Conservation (phyloP, 352 stramenopile species). For the Globisporangium echinulatum region DNA sequence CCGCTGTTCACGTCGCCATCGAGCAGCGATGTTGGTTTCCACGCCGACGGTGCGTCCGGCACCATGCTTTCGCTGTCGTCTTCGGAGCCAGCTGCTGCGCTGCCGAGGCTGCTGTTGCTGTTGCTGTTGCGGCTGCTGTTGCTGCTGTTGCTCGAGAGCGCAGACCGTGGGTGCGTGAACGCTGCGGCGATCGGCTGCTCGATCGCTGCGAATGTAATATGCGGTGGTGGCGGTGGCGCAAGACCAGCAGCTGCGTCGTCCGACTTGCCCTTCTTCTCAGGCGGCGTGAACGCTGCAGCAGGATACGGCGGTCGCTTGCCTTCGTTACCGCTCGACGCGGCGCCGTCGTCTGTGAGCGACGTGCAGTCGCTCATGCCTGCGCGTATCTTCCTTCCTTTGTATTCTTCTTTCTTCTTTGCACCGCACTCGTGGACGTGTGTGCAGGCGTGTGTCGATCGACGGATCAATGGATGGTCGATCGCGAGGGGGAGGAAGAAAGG, state of each 20-base stretch:
- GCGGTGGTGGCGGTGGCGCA: too few relatives aligned
- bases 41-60: background rate
- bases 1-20: conserved; percentile 68
- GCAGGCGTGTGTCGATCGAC: background rate
- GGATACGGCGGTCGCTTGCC: conserved; percentile 14
- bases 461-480: background rate
- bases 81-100: conserved; percentile 9
- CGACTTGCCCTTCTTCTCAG: conserved; percentile 17
- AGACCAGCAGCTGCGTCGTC: background rate
- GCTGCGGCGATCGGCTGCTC: conserved; percentile 3
- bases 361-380: conserved; percentile 10
- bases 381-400: too few relatives aligned
- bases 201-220: background rate
- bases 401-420: background rate
- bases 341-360: conserved; percentile 1
- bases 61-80: conserved; percentile 9
- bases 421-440: background rate
- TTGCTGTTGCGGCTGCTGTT: conserved; percentile 13
- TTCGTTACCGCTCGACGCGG: conserved; percentile 4
- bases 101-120: conserved; percentile 16
- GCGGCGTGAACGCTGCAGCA: conserved; percentile 9
- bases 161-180: conserved; percentile 1
- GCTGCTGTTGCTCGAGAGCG: conserved; percentile 12
- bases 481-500: too few relatives aligned
- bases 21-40: conserved; percentile 3